Evolutionary conservation across 2,329 filamentous ascomycete genomes (phyloP), one percentile per base, ranked within the genome.

Genomic region (Colletotrichum tropicale): DNA sequence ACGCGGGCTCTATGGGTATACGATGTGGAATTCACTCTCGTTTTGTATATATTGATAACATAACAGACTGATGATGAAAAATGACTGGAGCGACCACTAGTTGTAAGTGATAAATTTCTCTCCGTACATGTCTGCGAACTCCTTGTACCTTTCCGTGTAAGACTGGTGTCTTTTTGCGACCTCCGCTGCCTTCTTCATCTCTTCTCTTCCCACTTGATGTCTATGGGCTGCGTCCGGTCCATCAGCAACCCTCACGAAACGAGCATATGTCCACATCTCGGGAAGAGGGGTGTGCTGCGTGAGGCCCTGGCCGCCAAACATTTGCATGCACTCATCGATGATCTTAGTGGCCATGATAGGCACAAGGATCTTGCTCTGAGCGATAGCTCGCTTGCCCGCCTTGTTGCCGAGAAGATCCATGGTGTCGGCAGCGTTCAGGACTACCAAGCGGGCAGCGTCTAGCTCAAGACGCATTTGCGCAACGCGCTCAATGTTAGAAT

Each of bases 191-290:
- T 91, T 90, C 85, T 90, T 94, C 83, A 95, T 96, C 89, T 96
- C 95, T 79, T 95, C 95, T 79, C 90, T 89, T 10, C 94, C 95
- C 87, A 97, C 88, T 86, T 97, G 95, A 83, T 95, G 88, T 78
- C 96, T 85, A 85, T 98, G 96, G 75, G 98, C 97, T 91, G 98
- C 97, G 85, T 99, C 97, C 0, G 97, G 97, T 0, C 97, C 97
- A 85, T 99, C 97, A 0, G 95, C 96, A 79, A 98, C 91, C 76
- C 95, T 90, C 85, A 98, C 89, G 8, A 96, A 98, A 73, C 96
- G 89, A 81, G 95, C 94, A 75, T 90, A 88, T n/a, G 95, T 92
- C 92, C 95, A 98, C 92, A 96, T 93, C 83, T 89, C 90, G 10
- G 95, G 96, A 78, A 99, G 88, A n/a, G 97, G 97, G 2, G 97